Evolutionary conservation across 768 basidiomycete species (phyloP).

Genomic region (Xerocomellus intermedius): DNA sequence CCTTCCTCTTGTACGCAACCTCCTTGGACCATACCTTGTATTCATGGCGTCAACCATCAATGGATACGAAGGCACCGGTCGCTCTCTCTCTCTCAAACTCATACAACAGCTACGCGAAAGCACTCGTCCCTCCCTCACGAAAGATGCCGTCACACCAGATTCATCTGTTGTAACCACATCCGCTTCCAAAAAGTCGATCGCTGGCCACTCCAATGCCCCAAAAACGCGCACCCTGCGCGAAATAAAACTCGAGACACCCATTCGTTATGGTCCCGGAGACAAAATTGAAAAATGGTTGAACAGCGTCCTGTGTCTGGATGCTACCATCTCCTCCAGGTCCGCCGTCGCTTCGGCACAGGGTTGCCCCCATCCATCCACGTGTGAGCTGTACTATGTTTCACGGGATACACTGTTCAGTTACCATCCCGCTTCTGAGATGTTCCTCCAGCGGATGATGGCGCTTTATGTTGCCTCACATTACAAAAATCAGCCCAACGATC

Average conservation of each 20-base stretch:
- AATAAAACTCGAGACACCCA: conserved; percentile 93
- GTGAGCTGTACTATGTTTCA: conserved; percentile 94
- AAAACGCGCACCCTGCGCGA: conserved; percentile 76
- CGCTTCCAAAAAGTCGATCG: conserved; percentile 49
- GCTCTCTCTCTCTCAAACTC: conserved; percentile 95
- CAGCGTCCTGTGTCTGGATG: conserved; percentile 84
- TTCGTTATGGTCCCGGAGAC: conserved; percentile 87
- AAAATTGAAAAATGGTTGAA: conserved; percentile 95
- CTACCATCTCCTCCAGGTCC: conserved; percentile 56
- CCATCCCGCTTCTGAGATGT: conserved; percentile 95
- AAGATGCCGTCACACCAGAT: conserved; percentile 49
- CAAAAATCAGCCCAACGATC: conserved; percentile 98
- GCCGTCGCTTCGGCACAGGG: conserved; percentile 51
- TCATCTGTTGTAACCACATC: conserved; percentile 36
- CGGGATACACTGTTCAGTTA: conserved; percentile 96
- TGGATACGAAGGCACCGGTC: conserved; percentile 99
- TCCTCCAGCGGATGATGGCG: conserved; percentile 98
- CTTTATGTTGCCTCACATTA: conserved; percentile 97
- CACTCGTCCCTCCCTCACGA: conserved; percentile 74
- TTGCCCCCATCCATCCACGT: conserved; percentile 92
- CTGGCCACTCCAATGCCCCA: conserved; percentile 56
- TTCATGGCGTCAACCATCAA: conserved; percentile 99
- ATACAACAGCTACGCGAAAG: conserved; percentile 95
- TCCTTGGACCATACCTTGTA: conserved; percentile 94
- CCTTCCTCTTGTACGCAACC: conserved; percentile 89